Conservation (phyloP, 306 rosid species). For the Corylus americana region DNA sequence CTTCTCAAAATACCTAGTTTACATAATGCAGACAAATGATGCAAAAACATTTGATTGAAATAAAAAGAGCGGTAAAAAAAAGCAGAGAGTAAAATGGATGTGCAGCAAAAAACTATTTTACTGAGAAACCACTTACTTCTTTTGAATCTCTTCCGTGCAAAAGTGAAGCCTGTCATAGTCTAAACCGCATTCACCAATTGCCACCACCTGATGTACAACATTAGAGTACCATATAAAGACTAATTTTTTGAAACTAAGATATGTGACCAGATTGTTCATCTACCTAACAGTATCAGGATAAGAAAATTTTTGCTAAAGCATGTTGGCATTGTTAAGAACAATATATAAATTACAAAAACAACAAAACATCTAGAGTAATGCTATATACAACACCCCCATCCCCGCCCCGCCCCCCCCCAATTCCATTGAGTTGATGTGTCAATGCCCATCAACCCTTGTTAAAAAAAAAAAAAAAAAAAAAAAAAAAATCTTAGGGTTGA, state of each 20-base stretch:
- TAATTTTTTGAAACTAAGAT: background rate
- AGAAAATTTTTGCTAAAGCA: background rate
- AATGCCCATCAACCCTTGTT: no score
- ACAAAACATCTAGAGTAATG: background rate
- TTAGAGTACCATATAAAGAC: background rate
- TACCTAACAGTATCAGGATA: background rate
- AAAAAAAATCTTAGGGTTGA: no score
- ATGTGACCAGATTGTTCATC: background rate
- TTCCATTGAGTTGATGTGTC: no score
- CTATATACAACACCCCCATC: no score
- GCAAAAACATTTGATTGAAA: constrained; percentile 9
- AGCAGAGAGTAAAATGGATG: background rate
- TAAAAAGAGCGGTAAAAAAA: background rate
- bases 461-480: no score
- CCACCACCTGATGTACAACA: constrained; percentile 64
- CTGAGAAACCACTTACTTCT: constrained; percentile 52
- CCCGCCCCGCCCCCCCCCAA: no score
- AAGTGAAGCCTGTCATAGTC: constrained; percentile 95
- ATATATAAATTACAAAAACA: background rate
- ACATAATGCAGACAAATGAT: constrained; percentile 13
- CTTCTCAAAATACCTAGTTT: constrained; percentile 87
- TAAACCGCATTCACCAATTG: constrained; percentile 96
- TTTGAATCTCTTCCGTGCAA: constrained; percentile 86
- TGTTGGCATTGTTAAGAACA: background rate
- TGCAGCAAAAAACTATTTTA: constrained; percentile 15